Evolutionary conservation across 352 stramenopile genomes (phyloP).

Genomic region (Globisporangium camurandrum): DNA sequence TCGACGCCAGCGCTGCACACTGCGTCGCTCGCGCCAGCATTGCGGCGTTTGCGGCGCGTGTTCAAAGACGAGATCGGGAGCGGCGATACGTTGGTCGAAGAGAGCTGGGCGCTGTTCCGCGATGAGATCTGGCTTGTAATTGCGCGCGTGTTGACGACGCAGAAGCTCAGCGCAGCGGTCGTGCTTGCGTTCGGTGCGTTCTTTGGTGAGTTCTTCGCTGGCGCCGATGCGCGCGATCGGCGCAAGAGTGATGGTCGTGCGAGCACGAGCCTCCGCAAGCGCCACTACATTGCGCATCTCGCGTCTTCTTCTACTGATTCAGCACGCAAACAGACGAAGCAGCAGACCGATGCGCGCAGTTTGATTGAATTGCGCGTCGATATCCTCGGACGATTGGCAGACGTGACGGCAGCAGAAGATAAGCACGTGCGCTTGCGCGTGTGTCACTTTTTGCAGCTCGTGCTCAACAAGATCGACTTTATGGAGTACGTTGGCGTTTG

Average conservation of each 20-base stretch:
- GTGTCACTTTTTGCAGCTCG: conserved; percentile 55
- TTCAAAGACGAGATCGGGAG: conserved; percentile 45
- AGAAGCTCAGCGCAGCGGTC: conserved; percentile 34
- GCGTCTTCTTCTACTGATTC: too few relatives aligned
- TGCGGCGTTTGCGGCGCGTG: conserved; percentile 40
- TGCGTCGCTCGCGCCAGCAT: conserved; percentile 30
- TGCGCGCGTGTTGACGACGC: conserved; percentile 35
- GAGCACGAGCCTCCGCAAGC: neutral
- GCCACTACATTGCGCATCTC: too few relatives aligned
- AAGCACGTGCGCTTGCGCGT: conserved; percentile 42
- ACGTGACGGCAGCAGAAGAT: conserved; percentile 53
- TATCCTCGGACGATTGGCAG: conserved; percentile 35
- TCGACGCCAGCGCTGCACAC: conserved; percentile 3
- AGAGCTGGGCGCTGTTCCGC: conserved; percentile 51
- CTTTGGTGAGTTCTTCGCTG: conserved; percentile 38
- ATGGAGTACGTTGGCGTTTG: conserved; percentile 35
- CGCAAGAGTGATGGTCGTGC: neutral
- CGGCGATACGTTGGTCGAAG: conserved; percentile 29
- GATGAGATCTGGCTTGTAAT: conserved; percentile 54
- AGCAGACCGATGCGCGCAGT: too few relatives aligned
- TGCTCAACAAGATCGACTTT: conserved; percentile 40
- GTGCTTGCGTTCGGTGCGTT: conserved; percentile 42
- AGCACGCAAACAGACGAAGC: conserved; percentile 1
- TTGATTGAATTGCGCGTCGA: conserved; percentile 37
- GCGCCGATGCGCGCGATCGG: conserved; percentile 7